Base-by-base conservation (phyloP, 2,329 filamentous ascomycete species). In the Torrubiella hemipterigena region DNA sequence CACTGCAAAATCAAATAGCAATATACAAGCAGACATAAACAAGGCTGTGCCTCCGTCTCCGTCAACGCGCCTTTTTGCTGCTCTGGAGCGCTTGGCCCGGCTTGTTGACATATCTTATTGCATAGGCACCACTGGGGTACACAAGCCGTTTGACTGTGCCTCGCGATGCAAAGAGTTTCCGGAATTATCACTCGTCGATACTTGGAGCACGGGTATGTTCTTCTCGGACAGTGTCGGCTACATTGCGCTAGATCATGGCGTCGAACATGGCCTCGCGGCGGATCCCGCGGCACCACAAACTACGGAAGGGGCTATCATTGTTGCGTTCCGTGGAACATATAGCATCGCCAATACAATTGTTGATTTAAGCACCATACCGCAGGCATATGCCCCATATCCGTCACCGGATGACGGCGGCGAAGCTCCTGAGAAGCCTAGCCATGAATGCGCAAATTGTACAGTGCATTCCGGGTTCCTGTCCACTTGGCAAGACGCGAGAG, bases 51-150 rank as follows among this genome's bases (percentile, higher is more conserved):
- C n/a, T 25, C 33, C 16, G 41, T 91, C 34, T 77, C 81, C 5
- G 48, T 57, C 17, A 47, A 63, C n/a, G n/a, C n/a, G n/a, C 16
- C 67, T 95, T 38, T 96, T 93, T 57, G 62, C 71, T 36, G 77
- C 83, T 13, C 74, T 98, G 11, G 86, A 95, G 55, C 82, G 93
- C 47, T 65, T 89, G 33, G 75, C 89, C n/a, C 78, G 87, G 32
- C 70, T 96, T 17, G 89, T 95, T 39, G 91, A 98, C 52, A 91
- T 96, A 37, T 67, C 85, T 29, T 96, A 96, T 58, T 98, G 91
- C 54, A 82, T 96, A 36, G 86, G 87, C 38, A 77, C 71, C 5
- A 79, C 81, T 0, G 91, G 89, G 23, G 77, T 98, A 38, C 66
- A 69, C 30, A 76, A 77, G 42, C 91, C 91, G 0, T 98, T 98